Evolutionary conservation across 768 basidiomycete genomes (phyloP).

Genomic region (Mycena metata): DNA sequence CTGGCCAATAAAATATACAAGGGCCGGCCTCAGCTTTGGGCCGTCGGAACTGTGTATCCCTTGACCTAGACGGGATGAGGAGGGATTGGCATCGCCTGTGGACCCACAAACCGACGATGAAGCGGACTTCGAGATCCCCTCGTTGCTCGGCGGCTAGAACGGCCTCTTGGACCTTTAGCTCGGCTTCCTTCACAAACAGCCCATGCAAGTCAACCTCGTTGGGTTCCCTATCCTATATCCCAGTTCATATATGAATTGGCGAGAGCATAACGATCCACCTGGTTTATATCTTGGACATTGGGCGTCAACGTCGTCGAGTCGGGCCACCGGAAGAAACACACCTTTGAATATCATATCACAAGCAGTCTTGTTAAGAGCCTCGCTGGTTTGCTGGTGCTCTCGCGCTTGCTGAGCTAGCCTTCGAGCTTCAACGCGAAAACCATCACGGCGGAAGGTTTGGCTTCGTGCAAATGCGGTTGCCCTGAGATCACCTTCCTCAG

Average conservation of each 20-base stretch:
- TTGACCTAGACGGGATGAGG: conserved; percentile 22
- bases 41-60: conserved; percentile 18
- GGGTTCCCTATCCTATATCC: conserved; percentile 8
- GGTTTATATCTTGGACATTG: conserved; percentile 11
- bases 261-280: background rate
- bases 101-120: conserved; percentile 33
- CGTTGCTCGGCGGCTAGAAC: conserved; percentile 10
- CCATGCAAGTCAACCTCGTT: conserved; percentile 29
- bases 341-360: conserved; percentile 31
- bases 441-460: background rate
- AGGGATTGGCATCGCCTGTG: no score
- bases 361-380: conserved; percentile 15
- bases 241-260: background rate
- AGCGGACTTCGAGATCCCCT: background rate
- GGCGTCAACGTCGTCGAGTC: background rate
- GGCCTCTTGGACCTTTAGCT: conserved; percentile 15
- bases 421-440: background rate
- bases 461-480: background rate
- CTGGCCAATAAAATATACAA: conserved; percentile 12
- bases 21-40: conserved; percentile 14
- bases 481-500: background rate
- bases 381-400: conserved; percentile 6
- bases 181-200: conserved; percentile 28
- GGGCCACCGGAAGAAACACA: background rate
- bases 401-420: background rate